These are phyloP conservation scores for Bonia amplexicaulis DNA, from an alignment of 176 grass and related monocot genomes.

Conservation along the genomic window DNA sequence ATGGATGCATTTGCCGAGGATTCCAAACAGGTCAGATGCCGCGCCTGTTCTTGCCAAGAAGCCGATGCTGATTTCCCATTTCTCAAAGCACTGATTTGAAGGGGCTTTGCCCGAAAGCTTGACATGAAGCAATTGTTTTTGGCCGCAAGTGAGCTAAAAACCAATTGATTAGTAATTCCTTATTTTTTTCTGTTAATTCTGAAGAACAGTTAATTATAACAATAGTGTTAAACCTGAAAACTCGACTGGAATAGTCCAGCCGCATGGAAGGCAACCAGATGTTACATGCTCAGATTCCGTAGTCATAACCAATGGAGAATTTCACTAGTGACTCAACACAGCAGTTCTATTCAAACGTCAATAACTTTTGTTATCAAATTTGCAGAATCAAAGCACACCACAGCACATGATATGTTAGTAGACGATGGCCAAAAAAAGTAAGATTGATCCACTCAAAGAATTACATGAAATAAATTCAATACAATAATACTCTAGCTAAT, in stretches of 20 bases:
- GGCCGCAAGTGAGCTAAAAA: neutral
- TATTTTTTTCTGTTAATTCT: neutral
- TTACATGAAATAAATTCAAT: conserved; percentile 18
- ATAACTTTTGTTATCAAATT: neutral
- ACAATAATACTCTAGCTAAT: conserved; percentile 15
- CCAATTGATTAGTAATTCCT: neutral
- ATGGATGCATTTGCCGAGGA: neutral
- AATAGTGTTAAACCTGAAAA: neutral
- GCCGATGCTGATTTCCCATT: neutral
- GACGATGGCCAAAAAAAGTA: neutral
- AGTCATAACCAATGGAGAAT: neutral
- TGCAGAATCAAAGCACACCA: conserved; percentile 1
- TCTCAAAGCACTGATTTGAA: neutral
- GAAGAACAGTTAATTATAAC: neutral
- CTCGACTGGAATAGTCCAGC: neutral
- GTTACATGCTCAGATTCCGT: neutral
- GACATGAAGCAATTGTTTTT: neutral
- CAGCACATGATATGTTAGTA: neutral
- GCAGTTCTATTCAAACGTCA: neutral
- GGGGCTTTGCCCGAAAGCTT: neutral
- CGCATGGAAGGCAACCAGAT: neutral
- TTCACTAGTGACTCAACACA: neutral
- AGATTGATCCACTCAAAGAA: conserved; percentile 30
- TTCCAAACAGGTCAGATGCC: neutral
- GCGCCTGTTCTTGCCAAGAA: neutral